Evolutionary conservation across 331 rosid genomes (phyloP).

Genomic region (Malus hybrid): DNA sequence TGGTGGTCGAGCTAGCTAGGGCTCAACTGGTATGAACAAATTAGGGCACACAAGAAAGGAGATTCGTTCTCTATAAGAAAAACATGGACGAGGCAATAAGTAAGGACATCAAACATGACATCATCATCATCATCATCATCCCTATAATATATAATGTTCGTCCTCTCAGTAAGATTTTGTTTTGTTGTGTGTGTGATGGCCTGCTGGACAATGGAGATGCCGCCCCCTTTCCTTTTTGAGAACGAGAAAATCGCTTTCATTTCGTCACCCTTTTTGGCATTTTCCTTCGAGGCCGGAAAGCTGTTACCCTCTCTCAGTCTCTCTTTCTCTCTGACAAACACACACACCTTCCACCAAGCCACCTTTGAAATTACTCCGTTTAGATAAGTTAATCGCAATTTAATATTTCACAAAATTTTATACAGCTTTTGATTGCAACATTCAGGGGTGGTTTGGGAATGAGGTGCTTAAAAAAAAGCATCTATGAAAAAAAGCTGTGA

Average conservation of each 20-base stretch:
- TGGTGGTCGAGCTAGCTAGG: background rate
- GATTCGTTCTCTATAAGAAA: background rate
- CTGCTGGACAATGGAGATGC: background rate
- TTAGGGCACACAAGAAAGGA: background rate
- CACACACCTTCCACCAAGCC: background rate
- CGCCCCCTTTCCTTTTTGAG: background rate
- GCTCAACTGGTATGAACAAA: background rate
- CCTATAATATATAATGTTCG: background rate
- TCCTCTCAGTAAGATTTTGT: background rate
- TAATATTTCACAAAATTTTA: too few relatives aligned
- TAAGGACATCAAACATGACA: slow-evolving; percentile 18
- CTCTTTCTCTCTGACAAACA: too few relatives aligned
- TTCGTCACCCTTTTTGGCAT: slow-evolving; percentile 23
- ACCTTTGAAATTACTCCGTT: slow-evolving; percentile 5
- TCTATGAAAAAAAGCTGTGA: too few relatives aligned
- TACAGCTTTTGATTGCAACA: too few relatives aligned
- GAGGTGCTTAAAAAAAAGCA: too few relatives aligned
- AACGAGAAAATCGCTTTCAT: slow-evolving; percentile 31
- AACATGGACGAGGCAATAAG: background rate
- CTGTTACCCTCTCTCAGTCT: background rate
- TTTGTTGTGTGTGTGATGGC: slow-evolving; percentile 11
- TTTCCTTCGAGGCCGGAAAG: background rate
- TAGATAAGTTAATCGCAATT: too few relatives aligned
- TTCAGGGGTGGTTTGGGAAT: too few relatives aligned
- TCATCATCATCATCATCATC: background rate